Percentiles rank a stretch among this genome's conserved stretches.
Conservation (phyloP, 345 rosid genomes). For the Gossypium sturtianum region DNA sequence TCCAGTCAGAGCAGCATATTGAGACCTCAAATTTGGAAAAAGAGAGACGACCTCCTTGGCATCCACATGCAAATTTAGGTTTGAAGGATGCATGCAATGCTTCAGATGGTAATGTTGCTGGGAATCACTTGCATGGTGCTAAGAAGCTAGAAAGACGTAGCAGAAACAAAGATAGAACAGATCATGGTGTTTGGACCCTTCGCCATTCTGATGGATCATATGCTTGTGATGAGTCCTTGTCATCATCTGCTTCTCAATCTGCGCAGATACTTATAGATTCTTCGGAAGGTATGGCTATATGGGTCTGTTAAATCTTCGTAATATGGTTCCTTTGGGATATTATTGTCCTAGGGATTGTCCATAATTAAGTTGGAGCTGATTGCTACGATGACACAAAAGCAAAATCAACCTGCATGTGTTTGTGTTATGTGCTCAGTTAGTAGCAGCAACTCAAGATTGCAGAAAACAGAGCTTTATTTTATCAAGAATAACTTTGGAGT, state of each 20-base stretch:
- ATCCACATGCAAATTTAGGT: slow-evolving; percentile 27
- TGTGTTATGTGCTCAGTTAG: neutral
- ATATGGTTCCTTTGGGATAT: neutral
- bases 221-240: slow-evolving; percentile 50
- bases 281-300: slow-evolving; percentile 26
- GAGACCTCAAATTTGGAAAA: slow-evolving; percentile 34
- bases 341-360: neutral
- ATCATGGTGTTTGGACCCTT: slow-evolving; percentile 61
- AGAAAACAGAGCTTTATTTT: neutral
- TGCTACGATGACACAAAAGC: neutral
- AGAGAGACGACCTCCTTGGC: slow-evolving; percentile 45
- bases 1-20: slow-evolving; percentile 39
- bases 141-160: slow-evolving; percentile 49
- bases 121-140: slow-evolving; percentile 33
- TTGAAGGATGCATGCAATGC: slow-evolving; percentile 42
- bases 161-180: slow-evolving; percentile 58
- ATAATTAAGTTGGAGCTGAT: neutral
- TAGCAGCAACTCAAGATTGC: neutral
- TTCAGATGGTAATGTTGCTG: slow-evolving; percentile 36
- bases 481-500: neutral
- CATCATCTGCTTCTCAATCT: slow-evolving; percentile 31
- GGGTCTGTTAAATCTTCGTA: neutral
- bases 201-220: slow-evolving; percentile 51
- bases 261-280: slow-evolving; percentile 21
- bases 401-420: neutral